These are phyloP conservation scores for Vitis cinerea DNA, from an alignment of 164 flowering plant genomes.

Conservation along the genomic window DNA sequence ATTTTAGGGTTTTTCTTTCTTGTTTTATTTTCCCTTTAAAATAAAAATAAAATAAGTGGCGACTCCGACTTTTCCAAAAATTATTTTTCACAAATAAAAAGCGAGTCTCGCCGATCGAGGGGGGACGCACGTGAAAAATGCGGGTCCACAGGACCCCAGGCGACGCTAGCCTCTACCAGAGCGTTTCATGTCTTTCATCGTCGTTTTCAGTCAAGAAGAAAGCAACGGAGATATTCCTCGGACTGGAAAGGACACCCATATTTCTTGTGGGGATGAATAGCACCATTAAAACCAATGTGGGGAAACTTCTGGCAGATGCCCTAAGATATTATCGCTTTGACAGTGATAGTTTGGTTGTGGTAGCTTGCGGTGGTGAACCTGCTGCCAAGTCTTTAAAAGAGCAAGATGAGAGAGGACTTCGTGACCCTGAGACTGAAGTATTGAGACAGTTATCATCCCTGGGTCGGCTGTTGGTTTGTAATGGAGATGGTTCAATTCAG, in stretches of 20 bases:
- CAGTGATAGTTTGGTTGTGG: slow-evolving; percentile 78
- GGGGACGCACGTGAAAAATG: no score
- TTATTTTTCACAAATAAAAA: no score
- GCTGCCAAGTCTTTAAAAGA: slow-evolving; percentile 48
- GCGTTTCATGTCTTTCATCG: no score
- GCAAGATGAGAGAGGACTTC: slow-evolving; percentile 64
- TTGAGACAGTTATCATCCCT: slow-evolving; percentile 87
- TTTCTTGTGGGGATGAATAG: slow-evolving; percentile 74
- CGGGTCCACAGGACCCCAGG: no score
- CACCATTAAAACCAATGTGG: slow-evolving; percentile 55
- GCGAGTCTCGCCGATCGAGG: no score
- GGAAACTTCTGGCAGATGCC: slow-evolving; percentile 60
- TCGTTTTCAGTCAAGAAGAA: slow-evolving; percentile 47
- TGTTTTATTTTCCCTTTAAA: no score
- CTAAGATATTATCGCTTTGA: slow-evolving; percentile 83
- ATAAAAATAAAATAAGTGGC: no score
- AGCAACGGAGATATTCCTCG: slow-evolving; percentile 55
- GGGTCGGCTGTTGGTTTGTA: slow-evolving; percentile 90
- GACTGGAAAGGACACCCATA: slow-evolving; percentile 77
- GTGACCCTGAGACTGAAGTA: slow-evolving; percentile 87
- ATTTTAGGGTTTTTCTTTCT: no score
- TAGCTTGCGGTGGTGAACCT: slow-evolving; percentile 68
- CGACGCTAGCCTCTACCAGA: no score
- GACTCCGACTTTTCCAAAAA: no score
- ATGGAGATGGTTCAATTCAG: slow-evolving; percentile 91